Conservation (phyloP, 129 eudicot genomes). For the Tanacetum coccineum region DNA sequence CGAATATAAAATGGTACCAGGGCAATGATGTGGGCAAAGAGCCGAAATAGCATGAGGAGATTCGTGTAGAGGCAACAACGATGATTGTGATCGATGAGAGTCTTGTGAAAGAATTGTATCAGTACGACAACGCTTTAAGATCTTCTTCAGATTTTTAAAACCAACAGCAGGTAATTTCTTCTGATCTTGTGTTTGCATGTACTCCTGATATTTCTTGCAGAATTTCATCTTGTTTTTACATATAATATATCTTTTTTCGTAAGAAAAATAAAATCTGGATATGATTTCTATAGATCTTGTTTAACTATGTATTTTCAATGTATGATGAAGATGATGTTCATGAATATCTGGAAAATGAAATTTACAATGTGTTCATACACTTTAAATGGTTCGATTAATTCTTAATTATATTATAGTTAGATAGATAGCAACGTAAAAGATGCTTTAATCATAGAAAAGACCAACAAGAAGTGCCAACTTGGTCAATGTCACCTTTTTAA, state of each 20-base stretch:
- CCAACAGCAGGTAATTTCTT: constrained; percentile 70
- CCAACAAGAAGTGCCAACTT: no score
- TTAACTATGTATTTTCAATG: not conserved
- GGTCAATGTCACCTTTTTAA: no score
- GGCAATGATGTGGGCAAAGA: constrained; percentile 54
- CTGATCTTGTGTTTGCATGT: constrained; percentile 62
- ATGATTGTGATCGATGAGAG: constrained; percentile 18
- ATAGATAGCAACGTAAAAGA: no score
- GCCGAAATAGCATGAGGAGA: constrained; percentile 21
- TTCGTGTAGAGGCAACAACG: constrained; percentile 3
- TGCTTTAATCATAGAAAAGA: no score
- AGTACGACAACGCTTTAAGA: constrained; percentile 61
- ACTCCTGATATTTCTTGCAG: constrained; percentile 85
- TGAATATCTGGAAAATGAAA: not conserved
- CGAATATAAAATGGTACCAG: constrained; percentile 35
- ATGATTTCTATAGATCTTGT: not conserved
- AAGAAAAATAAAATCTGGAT: no score
- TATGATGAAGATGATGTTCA: not conserved
- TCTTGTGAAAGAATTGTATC: constrained; percentile 31
- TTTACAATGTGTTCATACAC: not conserved
- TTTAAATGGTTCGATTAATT: not conserved
- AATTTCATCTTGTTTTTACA: constrained; percentile 61
- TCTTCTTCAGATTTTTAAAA: constrained; percentile 79
- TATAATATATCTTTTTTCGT: no score
- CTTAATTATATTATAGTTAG: not conserved